Evolutionary conservation across 2,329 filamentous ascomycete genomes (phyloP).

Genomic region (Zymoseptoria pseudotritici): DNA sequence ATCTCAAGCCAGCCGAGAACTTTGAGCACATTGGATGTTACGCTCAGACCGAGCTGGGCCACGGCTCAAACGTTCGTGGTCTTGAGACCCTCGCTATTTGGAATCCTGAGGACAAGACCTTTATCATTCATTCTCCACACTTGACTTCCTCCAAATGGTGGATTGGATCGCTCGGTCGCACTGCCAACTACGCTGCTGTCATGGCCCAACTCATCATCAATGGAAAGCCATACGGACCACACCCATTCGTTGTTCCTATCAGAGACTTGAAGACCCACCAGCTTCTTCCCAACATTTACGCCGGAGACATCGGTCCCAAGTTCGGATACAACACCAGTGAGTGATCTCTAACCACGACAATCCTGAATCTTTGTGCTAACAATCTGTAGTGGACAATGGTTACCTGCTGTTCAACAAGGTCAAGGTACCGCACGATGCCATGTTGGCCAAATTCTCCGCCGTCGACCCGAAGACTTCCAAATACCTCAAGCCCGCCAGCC

Average conservation of each 20-base stretch:
- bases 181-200: constrained; percentile 69
- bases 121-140: constrained; percentile 64
- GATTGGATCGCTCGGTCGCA: constrained; percentile 70
- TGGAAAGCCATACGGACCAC: constrained; percentile 63
- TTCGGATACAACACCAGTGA: constrained; percentile 51
- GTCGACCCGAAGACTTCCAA: constrained; percentile 61
- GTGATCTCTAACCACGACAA: constrained; percentile 7
- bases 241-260: constrained; percentile 72
- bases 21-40: constrained; percentile 74
- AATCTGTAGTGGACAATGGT: constrained; percentile 63
- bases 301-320: constrained; percentile 76
- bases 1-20: constrained; percentile 59
- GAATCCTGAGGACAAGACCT: constrained; percentile 66
- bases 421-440: constrained; percentile 66
- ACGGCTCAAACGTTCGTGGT: constrained; percentile 69
- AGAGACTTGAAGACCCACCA: constrained; percentile 62
- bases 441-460: constrained; percentile 64
- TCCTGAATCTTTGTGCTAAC: constrained; percentile 39
- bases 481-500: constrained; percentile 59
- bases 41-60: constrained; percentile 72
- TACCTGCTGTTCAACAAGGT: constrained; percentile 70
- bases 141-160: constrained; percentile 77
- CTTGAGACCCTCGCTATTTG: constrained; percentile 67
- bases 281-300: constrained; percentile 60
- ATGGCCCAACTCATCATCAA: constrained; percentile 68